A percentile compares a stretch with the other conserved stretches of the same genome.
Evolutionary conservation across 345 rosid species (phyloP).

Genomic region (Populus tremula): DNA sequence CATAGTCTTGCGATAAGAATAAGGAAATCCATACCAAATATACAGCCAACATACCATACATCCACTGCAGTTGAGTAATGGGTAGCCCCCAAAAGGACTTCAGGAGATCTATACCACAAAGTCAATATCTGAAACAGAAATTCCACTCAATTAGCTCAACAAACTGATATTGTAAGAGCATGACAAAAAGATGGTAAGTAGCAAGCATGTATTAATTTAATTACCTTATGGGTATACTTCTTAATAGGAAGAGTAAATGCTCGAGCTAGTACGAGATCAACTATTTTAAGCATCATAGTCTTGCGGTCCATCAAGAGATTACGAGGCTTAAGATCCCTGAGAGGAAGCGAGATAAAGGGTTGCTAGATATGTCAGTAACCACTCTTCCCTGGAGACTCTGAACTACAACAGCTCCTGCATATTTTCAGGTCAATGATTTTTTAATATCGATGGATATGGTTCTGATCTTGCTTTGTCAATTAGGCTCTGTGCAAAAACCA

Average conservation of each 20-base stretch:
- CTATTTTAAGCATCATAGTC: conserved; percentile 75
- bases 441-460: no score
- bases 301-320: conserved; percentile 83
- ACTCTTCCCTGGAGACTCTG: no score
- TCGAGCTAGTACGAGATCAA: conserved; percentile 92
- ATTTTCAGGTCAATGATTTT: no score
- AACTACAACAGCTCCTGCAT: no score
- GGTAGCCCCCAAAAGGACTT: conserved; percentile 88
- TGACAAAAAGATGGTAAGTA: neutral
- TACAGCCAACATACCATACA: conserved; percentile 93
- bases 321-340: conserved; percentile 96
- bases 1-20: neutral
- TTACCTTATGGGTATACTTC: conserved; percentile 94
- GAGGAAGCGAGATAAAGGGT: neutral
- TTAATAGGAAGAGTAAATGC: conserved; percentile 86
- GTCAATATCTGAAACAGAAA: conserved; percentile 64
- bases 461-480: no score
- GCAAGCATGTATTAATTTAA: neutral
- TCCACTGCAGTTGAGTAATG: conserved; percentile 97
- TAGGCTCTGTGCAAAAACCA: no score
- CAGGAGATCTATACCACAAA: conserved; percentile 96
- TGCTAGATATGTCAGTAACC: neutral
- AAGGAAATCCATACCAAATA: conserved; percentile 56
- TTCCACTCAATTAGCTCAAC: neutral
- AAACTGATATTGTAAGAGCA: neutral